Evolutionary conservation across 345 rosid species (phyloP).

Genomic region (Murraya koenigii): DNA sequence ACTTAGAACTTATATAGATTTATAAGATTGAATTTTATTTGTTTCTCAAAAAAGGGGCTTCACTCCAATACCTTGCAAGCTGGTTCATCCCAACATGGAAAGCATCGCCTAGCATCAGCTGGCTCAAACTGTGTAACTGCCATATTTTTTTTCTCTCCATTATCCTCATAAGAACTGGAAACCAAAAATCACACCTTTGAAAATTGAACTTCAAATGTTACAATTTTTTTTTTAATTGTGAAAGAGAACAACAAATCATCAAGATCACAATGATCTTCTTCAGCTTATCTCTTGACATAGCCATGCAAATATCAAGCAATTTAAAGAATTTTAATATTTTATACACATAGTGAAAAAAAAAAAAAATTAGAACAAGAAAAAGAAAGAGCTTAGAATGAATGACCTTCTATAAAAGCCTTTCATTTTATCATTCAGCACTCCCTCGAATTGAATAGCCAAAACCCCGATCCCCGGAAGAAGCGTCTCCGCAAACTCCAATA

Average conservation of each 20-base stretch:
- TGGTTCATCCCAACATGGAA: constrained; percentile 99
- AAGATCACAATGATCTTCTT: neutral
- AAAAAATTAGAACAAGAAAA: neutral
- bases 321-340: neutral
- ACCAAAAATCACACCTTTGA: constrained; percentile 10
- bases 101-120: constrained; percentile 90
- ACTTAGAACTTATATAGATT: neutral
- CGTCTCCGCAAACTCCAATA: constrained; percentile 63
- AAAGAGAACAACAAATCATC: no score
- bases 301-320: neutral
- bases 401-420: constrained; percentile 94
- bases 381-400: neutral
- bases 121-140: constrained; percentile 99
- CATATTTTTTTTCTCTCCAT: constrained; percentile 95
- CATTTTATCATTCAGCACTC: constrained; percentile 77
- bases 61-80: constrained; percentile 69
- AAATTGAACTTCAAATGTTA: no score
- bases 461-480: constrained; percentile 75
- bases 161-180: constrained; percentile 62
- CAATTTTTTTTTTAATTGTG: neutral
- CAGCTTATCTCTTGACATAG: no score
- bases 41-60: neutral
- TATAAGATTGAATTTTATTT: neutral
- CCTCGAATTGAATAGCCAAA: constrained; percentile 56
- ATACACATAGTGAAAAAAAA: neutral